Evolutionary conservation across 345 rosid genomes (phyloP).

Genomic region (Rhizophora mangle): DNA sequence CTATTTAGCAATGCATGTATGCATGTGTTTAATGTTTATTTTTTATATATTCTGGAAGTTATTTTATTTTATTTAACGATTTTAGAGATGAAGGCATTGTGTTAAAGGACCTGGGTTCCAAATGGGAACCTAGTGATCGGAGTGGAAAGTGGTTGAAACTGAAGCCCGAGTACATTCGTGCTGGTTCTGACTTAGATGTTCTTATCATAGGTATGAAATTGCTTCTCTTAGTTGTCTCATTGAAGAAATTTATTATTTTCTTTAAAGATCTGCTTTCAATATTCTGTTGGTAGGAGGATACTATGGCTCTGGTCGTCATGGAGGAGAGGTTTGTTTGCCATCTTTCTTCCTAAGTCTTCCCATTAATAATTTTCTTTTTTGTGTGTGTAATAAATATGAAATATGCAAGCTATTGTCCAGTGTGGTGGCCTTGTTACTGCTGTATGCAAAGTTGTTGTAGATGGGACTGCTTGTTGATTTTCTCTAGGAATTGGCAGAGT

Average conservation of each 20-base stretch:
- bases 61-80: background rate
- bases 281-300: slow-evolving; percentile 66
- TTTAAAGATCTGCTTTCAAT: background rate
- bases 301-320: slow-evolving; percentile 95
- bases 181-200: slow-evolving; percentile 95
- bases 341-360: slow-evolving; percentile 11
- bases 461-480: background rate
- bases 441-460: background rate
- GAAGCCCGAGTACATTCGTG: slow-evolving; percentile 81
- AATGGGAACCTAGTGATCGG: slow-evolving; percentile 97
- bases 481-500: too few species aligned
- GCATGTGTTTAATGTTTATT: background rate
- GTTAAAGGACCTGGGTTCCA: slow-evolving; percentile 81
- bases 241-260: slow-evolving; percentile 16
- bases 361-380: background rate
- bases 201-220: slow-evolving; percentile 68
- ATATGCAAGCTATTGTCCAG: too few species aligned
- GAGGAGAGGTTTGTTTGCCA: slow-evolving; percentile 63
- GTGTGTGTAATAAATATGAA: too few species aligned
- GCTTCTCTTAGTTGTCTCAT: slow-evolving; percentile 6
- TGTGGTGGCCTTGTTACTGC: too few species aligned
- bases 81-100: slow-evolving; percentile 88
- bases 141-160: slow-evolving; percentile 97
- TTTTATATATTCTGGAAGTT: background rate
- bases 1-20: too few species aligned